Evolutionary conservation across 1,284 basidiomycete species (phyloP).

Genomic region (Irpex rosettiformis): DNA sequence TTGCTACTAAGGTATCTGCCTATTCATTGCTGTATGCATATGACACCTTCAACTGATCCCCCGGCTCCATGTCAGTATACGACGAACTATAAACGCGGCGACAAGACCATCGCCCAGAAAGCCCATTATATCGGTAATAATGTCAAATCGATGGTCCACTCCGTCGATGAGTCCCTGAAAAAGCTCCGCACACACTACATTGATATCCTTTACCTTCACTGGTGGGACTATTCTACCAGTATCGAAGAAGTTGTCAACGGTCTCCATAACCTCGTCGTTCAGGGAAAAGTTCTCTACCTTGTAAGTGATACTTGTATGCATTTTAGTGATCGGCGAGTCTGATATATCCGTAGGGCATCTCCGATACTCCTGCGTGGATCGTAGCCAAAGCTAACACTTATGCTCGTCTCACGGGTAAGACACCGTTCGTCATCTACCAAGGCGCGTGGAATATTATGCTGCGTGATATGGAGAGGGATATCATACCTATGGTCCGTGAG

Average conservation of each 20-base stretch:
- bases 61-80: conserved; percentile 11
- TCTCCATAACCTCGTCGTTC: conserved; percentile 40
- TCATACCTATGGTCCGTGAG: conserved; percentile 45
- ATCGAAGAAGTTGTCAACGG: conserved; percentile 51
- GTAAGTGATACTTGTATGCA: conserved; percentile 13
- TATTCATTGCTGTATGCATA: neutral
- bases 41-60: neutral
- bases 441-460: conserved; percentile 44
- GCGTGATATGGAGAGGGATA: conserved; percentile 47
- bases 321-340: neutral
- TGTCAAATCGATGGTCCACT: conserved; percentile 29
- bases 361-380: conserved; percentile 11
- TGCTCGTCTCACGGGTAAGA: conserved; percentile 29
- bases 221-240: conserved; percentile 41
- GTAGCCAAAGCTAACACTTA: conserved; percentile 9
- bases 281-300: conserved; percentile 45
- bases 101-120: conserved; percentile 22
- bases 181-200: conserved; percentile 44
- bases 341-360: neutral
- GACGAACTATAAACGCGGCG: conserved; percentile 17
- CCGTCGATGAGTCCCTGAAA: conserved; percentile 35
- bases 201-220: conserved; percentile 41
- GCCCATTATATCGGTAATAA: conserved; percentile 35
- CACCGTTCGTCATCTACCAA: conserved; percentile 51
- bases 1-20: conserved; percentile 16